A percentile compares a stretch with the other conserved stretches of the same genome.
These are phyloP conservation scores for Phoenix dactylifera DNA, from an alignment of 176 grass and related monocot species.

Conservation along the genomic window DNA sequence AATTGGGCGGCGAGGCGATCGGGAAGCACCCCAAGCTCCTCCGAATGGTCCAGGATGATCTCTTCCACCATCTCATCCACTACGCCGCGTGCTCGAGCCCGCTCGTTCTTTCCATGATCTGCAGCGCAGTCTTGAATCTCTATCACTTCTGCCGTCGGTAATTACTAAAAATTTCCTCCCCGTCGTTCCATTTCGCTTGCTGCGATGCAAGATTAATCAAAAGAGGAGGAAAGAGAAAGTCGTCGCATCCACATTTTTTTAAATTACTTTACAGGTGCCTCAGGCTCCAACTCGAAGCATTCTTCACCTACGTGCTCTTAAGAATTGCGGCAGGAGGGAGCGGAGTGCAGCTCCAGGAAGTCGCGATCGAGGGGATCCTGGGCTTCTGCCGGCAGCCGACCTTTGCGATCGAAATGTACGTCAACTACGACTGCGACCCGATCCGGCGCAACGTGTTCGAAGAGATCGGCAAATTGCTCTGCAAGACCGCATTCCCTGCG, in stretches of 20 bases:
- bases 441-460: slow-evolving; percentile 67
- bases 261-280: slow-evolving; percentile 41
- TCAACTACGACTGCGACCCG: slow-evolving; percentile 97
- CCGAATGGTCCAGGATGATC: slow-evolving; percentile 69
- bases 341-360: slow-evolving; percentile 68
- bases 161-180: not conserved
- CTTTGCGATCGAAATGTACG: slow-evolving; percentile 85
- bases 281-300: slow-evolving; percentile 82
- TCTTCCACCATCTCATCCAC: slow-evolving; percentile 76
- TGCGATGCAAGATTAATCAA: too few species aligned
- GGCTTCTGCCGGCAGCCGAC: slow-evolving; percentile 84
- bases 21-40: slow-evolving; percentile 65
- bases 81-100: slow-evolving; percentile 46
- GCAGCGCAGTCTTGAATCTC: slow-evolving; percentile 75
- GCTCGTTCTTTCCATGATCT: slow-evolving; percentile 93
- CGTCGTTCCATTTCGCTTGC: too few species aligned
- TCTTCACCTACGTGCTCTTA: slow-evolving; percentile 67
- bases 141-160: slow-evolving; percentile 82
- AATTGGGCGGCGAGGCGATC: slow-evolving; percentile 73
- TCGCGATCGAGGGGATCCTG: slow-evolving; percentile 64
- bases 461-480: slow-evolving; percentile 62
- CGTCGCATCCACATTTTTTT: too few species aligned
- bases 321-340: slow-evolving; percentile 32
- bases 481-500: slow-evolving; percentile 69
- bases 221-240: too few species aligned